These are phyloP conservation scores for Entrophospora sp. DNA, from an alignment of 192 early-diverging fungal species.

Conservation along the genomic window DNA sequence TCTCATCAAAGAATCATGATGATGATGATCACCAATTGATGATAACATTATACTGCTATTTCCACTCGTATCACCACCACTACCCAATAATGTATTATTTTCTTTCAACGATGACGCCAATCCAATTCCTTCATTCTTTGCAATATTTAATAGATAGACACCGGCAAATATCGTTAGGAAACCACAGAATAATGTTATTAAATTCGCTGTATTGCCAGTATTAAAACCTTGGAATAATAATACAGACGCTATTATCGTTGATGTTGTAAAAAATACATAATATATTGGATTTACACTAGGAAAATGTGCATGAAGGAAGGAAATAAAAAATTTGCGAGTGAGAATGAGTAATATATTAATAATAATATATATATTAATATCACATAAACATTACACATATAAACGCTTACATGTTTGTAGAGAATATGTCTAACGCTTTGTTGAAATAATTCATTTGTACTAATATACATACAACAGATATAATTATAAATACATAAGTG, in stretches of 20 bases:
- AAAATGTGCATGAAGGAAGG: neutral
- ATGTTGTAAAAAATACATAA: slow-evolving; percentile 93
- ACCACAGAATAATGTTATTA: slow-evolving; percentile 77
- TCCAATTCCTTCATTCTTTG: slow-evolving; percentile 21
- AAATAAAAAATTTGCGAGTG: slow-evolving; percentile 8
- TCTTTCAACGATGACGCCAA: too few relatives aligned
- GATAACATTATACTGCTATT: too few relatives aligned
- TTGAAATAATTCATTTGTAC: slow-evolving; percentile 98
- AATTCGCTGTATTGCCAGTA: slow-evolving; percentile 59
- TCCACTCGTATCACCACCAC: too few relatives aligned
- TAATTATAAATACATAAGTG: slow-evolving; percentile 79
- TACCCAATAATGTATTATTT: too few relatives aligned
- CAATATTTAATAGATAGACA: slow-evolving; percentile 72
- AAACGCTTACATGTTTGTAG: slow-evolving; percentile 68
- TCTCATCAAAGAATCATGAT: slow-evolving; percentile 26
- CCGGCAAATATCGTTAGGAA: slow-evolving; percentile 91
- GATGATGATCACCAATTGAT: slow-evolving; percentile 22
- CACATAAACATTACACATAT: neutral
- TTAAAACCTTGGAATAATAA: slow-evolving; percentile 85
- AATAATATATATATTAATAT: neutral
- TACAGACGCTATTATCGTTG: slow-evolving; percentile 83
- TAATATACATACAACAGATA: slow-evolving; percentile 75
- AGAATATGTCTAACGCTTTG: slow-evolving; percentile 89
- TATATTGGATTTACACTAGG: slow-evolving; percentile 77
- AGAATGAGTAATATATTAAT: neutral